phyloP scores from a whole-genome alignment of 805 yeast species.

The Metschnikowia lachancei region DNA sequence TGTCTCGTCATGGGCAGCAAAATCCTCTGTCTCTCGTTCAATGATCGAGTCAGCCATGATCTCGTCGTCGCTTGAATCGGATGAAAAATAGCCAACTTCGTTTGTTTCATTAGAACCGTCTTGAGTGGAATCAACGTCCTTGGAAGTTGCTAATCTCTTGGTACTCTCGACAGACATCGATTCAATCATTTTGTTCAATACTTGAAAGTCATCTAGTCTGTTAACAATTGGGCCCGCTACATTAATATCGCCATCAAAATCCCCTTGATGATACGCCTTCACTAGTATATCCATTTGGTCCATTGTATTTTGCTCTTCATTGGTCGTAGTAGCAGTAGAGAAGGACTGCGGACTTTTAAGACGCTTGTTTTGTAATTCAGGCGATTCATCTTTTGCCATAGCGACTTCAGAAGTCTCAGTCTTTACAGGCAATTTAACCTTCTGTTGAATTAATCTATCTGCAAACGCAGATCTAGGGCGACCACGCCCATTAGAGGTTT shows the following conservation, averaged over 20 bases:
- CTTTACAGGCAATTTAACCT: not conserved
- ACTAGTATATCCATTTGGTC: conserved; percentile 57
- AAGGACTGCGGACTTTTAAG: no score
- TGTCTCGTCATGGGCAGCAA: not conserved
- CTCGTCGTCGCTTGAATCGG: conserved; percentile 26
- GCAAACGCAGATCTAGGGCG: not conserved
- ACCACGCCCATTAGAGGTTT: not conserved
- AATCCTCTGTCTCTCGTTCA: conserved; percentile 32
- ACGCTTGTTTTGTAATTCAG: not conserved
- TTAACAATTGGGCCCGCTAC: conserved; percentile 57
- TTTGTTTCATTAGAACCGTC: not conserved
- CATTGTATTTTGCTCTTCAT: conserved; percentile 19
- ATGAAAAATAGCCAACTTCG: conserved; percentile 1
- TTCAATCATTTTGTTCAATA: conserved; percentile 48
- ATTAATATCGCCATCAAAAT: conserved; percentile 58
- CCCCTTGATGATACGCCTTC: conserved; percentile 55
- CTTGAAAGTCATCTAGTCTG: conserved; percentile 51
- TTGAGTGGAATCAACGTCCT: not conserved
- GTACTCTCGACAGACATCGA: conserved; percentile 16
- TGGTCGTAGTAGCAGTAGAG: not conserved
- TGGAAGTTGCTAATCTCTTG: not conserved
- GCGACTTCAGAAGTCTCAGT: not conserved
- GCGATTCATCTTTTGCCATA: not conserved
- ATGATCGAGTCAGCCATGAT: conserved; percentile 40
- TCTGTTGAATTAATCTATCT: not conserved